Base-by-base conservation (phyloP, 1,139 yeast genomes). In the Pichia sp. region DNA sequence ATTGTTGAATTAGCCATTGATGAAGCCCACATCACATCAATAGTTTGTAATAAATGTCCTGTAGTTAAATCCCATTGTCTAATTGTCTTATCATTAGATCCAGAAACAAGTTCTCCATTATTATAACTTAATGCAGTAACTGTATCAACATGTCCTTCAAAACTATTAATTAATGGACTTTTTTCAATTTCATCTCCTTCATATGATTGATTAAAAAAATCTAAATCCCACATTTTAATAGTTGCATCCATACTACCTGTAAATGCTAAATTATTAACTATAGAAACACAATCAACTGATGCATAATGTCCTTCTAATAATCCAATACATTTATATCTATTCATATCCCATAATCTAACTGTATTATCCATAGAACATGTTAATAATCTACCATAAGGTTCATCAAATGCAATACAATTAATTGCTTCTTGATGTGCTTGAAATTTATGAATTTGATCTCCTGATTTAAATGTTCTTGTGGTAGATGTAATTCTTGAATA, bases 321-420 rank as follows among this genome's bases (percentile, higher is more conserved):
- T 6, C 76, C 76, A 33, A 63, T 59, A 58, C 70, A 74, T 54
- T 64, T 71, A 38, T 70, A 76, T 44, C 71, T 65, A 47, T 72
- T 73, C 61, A 72, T 64, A 64, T 88, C 95, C 95, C 96, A 87
- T 6, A 89, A 84, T 49, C 84, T 74, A 9, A 87, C 84, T 1
- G 87, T 79, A 57, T 80, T 86, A 61, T 87, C 95, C 52, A 79
- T 66, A 5, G 88, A 76, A 0, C 96, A 88, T 13, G 91, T 75
- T 4, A 88, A 91, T 61, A 80, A 57, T 1, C 77, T 76, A 2
- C 87, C 87, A 59, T 78, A 80, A 13, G 88, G 88, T 31, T 71
- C 66, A 54, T 80, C 86, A 56, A 80, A 79, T 50, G 78, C 87
- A 42, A 81, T 56, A 28, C 76, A 68, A 1, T 75, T 70, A 20